phyloP scores from a whole-genome alignment of 2,329 filamentous ascomycete genomes.

The Claviceps arundinis region DNA sequence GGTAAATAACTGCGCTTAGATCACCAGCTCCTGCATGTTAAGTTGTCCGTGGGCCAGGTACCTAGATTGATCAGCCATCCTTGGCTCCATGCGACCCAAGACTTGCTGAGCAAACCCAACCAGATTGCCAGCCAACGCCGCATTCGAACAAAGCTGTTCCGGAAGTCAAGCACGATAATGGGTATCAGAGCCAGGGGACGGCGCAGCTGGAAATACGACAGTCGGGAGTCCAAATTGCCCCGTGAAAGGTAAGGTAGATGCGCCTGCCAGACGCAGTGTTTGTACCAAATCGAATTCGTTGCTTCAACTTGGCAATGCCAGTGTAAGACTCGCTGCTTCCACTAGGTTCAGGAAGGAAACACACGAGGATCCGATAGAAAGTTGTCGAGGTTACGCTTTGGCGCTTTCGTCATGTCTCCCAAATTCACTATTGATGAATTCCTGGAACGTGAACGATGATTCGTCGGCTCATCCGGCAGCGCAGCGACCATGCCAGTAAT shows the following conservation, averaged over 20 bases:
- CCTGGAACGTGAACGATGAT: neutral
- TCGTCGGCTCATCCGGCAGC: constrained; percentile 16
- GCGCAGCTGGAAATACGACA: constrained; percentile 10
- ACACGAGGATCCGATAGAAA: constrained; percentile 21
- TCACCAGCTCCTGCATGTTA: constrained; percentile 10
- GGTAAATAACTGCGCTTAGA: constrained; percentile 8
- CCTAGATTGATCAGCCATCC: neutral
- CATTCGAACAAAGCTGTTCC: constrained; percentile 12
- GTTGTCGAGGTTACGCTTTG: constrained; percentile 28
- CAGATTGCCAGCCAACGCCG: constrained; percentile 8
- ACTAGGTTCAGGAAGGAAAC: constrained; percentile 8
- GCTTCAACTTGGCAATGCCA: neutral
- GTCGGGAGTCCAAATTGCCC: neutral
- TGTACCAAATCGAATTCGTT: no score
- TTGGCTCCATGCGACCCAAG: constrained; percentile 11
- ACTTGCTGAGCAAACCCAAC: constrained; percentile 10
- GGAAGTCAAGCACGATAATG: constrained; percentile 16
- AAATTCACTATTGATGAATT: constrained; percentile 13
- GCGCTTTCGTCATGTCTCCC: constrained; percentile 24
- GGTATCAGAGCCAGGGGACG: constrained; percentile 11
- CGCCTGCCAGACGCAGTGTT: neutral
- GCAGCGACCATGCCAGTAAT: constrained; percentile 40
- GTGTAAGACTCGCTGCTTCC: neutral
- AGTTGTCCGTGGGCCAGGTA: neutral
- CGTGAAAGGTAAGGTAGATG: neutral